These are phyloP conservation scores for Lanmaoa pseudosensibilis DNA, from an alignment of 768 basidiomycete species.

Conservation along the genomic window DNA sequence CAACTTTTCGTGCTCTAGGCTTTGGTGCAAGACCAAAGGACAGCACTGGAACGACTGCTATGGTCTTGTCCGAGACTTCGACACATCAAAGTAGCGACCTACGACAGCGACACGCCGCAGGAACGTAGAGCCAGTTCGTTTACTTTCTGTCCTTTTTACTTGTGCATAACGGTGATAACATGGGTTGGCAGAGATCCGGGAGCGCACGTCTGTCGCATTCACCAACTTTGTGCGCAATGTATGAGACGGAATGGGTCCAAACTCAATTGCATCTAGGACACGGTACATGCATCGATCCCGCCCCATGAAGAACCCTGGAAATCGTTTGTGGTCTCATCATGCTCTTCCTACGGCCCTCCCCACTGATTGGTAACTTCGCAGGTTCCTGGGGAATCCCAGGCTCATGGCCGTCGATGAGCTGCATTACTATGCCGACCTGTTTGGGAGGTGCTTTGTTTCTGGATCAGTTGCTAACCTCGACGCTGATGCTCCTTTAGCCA, in stretches of 20 bases:
- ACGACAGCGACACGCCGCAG: conserved; percentile 85
- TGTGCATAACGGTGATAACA: not conserved
- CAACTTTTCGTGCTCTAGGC: conserved; percentile 48
- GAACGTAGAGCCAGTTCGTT: conserved; percentile 58
- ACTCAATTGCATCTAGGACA: conserved; percentile 53
- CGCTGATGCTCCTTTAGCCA: conserved; percentile 48
- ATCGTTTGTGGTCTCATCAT: conserved; percentile 40
- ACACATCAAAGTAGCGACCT: conserved; percentile 67
- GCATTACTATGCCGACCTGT: conserved; percentile 79
- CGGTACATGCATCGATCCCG: conserved; percentile 79
- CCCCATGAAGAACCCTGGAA: conserved; percentile 87
- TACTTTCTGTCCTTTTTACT: not conserved
- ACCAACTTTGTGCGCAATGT: conserved; percentile 74
- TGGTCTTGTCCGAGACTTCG: conserved; percentile 60
- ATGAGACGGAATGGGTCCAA: not conserved
- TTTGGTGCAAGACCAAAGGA: conserved; percentile 83
- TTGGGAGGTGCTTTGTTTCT: conserved; percentile 61
- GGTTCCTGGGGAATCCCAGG: conserved; percentile 75
- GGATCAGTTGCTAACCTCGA: not conserved
- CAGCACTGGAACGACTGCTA: conserved; percentile 67
- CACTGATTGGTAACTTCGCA: conserved; percentile 27
- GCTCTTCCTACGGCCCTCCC: not conserved
- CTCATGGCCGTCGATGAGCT: conserved; percentile 83
- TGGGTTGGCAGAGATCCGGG: conserved; percentile 56
- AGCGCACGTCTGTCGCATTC: conserved; percentile 76